Percentiles rank a stretch among this genome's conserved stretches.
Evolutionary conservation across 495 filamentous ascomycete genomes (phyloP).

Genomic region (Thozetella sp.): DNA sequence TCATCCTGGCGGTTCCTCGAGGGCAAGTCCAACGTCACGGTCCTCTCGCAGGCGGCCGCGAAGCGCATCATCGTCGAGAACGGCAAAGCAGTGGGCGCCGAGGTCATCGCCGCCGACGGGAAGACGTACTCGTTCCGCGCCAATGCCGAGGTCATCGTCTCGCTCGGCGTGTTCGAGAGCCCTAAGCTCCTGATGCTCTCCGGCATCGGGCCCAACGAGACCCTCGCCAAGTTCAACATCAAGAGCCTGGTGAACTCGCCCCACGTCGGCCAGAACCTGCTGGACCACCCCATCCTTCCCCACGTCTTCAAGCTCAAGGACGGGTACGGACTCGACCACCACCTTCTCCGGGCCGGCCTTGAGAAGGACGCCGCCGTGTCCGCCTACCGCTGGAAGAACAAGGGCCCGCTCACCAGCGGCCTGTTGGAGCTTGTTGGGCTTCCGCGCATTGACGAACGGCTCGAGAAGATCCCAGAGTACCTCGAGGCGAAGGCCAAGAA

Average conservation of each 20-base stretch:
- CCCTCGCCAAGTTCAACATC: conserved; percentile 52
- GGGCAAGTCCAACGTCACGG: conserved; percentile 57
- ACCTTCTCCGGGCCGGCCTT: conserved; percentile 51
- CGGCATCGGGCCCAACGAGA: conserved; percentile 56
- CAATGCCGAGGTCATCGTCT: conserved; percentile 59
- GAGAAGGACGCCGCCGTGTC: conserved; percentile 43
- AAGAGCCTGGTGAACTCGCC: conserved; percentile 48
- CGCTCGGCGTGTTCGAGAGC: conserved; percentile 56
- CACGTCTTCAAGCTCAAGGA: conserved; percentile 59
- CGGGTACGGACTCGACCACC: conserved; percentile 52
- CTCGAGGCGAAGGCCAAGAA: conserved; percentile 48
- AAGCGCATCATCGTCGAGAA: conserved; percentile 57
- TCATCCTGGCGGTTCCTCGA: conserved; percentile 52
- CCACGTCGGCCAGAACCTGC: conserved; percentile 60
- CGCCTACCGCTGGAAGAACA: conserved; percentile 46
- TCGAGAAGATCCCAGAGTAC: conserved; percentile 51
- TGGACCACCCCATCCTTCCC: conserved; percentile 56
- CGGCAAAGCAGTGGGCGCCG: conserved; percentile 29
- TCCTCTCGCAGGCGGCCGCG: conserved; percentile 47
- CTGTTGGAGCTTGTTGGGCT: conserved; percentile 59
- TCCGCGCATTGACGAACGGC: conserved; percentile 55
- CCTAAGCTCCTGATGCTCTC: conserved; percentile 65
- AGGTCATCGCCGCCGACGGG: conserved; percentile 37
- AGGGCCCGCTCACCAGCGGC: conserved; percentile 52
- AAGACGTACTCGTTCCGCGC: conserved; percentile 39